Percentiles rank a stretch among this genome's conserved stretches.
phyloP scores from a whole-genome alignment of 495 filamentous ascomycete genomes.

The Xylaria scruposa region DNA sequence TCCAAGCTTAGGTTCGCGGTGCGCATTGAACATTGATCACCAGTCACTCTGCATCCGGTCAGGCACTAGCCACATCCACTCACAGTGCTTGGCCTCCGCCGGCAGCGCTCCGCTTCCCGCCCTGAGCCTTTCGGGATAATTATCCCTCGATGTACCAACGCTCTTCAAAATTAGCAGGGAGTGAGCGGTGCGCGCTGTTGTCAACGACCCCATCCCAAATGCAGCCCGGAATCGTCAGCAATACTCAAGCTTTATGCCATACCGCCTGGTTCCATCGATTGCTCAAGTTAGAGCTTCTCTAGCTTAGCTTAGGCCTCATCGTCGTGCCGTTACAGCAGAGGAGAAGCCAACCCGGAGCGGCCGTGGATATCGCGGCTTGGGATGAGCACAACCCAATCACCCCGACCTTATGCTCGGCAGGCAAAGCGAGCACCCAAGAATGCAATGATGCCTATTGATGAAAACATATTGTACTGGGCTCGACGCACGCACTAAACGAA shows the following conservation, averaged over 20 bases:
- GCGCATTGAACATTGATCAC: slow-evolving; percentile 15
- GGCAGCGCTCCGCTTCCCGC: not conserved
- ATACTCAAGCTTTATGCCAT: not conserved
- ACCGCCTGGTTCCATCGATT: not conserved
- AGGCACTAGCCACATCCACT: slow-evolving; percentile 14
- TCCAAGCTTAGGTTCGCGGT: slow-evolving; percentile 19
- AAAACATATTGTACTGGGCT: slow-evolving; percentile 10
- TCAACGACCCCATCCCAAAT: slow-evolving; percentile 4
- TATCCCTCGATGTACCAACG: not conserved
- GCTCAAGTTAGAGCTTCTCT: not conserved
- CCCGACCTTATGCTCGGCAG: not conserved
- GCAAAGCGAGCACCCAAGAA: not conserved
- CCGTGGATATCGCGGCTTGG: no score
- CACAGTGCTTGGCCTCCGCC: not conserved
- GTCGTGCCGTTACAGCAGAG: no score
- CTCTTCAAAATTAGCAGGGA: slow-evolving; percentile 17
- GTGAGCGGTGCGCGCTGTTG: slow-evolving; percentile 17
- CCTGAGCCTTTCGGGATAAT: slow-evolving; percentile 8
- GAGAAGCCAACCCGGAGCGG: no score
- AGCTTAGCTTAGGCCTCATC: not conserved
- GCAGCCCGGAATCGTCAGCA: slow-evolving; percentile 16
- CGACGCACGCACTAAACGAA: slow-evolving; percentile 2
- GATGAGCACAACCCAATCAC: not conserved
- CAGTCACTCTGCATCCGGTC: not conserved
- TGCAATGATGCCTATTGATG: slow-evolving; percentile 1